phyloP scores from a whole-genome alignment of 2,329 filamentous ascomycete species.

The Colletotrichum horii region DNA sequence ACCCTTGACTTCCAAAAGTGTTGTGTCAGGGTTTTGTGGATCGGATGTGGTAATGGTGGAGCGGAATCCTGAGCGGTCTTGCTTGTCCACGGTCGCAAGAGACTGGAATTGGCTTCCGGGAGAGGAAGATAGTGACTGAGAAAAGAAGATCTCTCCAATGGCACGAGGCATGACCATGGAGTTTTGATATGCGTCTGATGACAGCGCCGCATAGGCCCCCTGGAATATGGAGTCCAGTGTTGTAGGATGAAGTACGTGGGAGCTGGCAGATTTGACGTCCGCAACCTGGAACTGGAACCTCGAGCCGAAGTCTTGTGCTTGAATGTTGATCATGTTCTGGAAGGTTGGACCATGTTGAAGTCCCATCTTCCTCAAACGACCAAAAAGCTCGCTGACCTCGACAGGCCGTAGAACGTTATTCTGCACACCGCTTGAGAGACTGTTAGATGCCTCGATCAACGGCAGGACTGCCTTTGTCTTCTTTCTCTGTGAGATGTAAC shows the following conservation, averaged over 20 bases:
- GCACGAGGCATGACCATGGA: conserved; percentile 3
- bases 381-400: conserved; percentile 52
- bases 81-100: neutral
- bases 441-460: neutral
- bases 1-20: neutral
- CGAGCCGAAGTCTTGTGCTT: conserved; percentile 41
- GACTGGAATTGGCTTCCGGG: neutral
- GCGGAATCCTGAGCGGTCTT: neutral
- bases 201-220: neutral
- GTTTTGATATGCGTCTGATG: neutral
- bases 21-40: neutral
- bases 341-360: neutral
- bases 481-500: neutral
- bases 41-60: neutral
- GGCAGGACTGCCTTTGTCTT: conserved; percentile 24
- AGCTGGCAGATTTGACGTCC: conserved; percentile 43
- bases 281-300: conserved; percentile 57
- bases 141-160: conserved; percentile 41
- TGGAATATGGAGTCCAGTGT: conserved; percentile 11
- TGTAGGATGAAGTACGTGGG: conserved; percentile 34
- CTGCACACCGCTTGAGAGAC: conserved; percentile 30
- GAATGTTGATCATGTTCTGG: neutral
- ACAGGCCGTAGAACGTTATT: neutral
- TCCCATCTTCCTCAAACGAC: conserved; percentile 30
- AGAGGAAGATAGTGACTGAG: neutral